These are phyloP conservation scores for Candida ulmi DNA, from an alignment of 805 yeast species.

Conservation along the genomic window DNA sequence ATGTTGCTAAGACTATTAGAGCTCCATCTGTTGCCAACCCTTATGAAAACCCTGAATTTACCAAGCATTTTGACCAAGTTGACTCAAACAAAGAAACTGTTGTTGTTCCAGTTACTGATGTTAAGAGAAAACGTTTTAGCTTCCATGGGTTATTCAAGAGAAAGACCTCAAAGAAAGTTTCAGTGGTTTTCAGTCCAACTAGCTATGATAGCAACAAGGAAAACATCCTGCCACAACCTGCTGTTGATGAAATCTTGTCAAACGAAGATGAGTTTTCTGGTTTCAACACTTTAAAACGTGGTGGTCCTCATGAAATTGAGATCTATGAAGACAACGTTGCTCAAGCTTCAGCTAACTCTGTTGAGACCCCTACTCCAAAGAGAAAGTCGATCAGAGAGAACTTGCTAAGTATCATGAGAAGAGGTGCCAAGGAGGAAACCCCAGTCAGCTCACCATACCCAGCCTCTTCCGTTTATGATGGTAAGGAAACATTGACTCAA, in stretches of 20 bases:
- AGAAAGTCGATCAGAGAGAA: conserved; percentile 5
- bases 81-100: not conserved
- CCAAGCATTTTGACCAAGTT: conserved; percentile 1
- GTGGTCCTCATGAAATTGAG: not conserved
- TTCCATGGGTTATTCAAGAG: conserved; percentile 4
- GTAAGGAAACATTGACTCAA: conserved; percentile 21
- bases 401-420: conserved; percentile 4
- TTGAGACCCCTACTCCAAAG: not conserved
- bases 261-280: not conserved
- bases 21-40: conserved; percentile 3
- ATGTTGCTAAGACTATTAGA: conserved; percentile 3
- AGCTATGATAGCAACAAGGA: conserved; percentile 4
- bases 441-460: not conserved
- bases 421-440: not conserved
- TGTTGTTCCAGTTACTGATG: not conserved
- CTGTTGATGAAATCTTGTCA: conserved; percentile 2
- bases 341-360: not conserved
- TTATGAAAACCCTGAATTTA: conserved; percentile 5
- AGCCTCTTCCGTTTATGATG: conserved; percentile 7
- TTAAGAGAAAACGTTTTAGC: conserved; percentile 1
- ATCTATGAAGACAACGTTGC: not conserved
- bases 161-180: not conserved
- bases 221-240: conserved; percentile 2
- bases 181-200: not conserved
- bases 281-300: too few species aligned